phyloP scores from a whole-genome alignment of 2,329 filamentous ascomycete species.

The Talaromyces sp. region DNA sequence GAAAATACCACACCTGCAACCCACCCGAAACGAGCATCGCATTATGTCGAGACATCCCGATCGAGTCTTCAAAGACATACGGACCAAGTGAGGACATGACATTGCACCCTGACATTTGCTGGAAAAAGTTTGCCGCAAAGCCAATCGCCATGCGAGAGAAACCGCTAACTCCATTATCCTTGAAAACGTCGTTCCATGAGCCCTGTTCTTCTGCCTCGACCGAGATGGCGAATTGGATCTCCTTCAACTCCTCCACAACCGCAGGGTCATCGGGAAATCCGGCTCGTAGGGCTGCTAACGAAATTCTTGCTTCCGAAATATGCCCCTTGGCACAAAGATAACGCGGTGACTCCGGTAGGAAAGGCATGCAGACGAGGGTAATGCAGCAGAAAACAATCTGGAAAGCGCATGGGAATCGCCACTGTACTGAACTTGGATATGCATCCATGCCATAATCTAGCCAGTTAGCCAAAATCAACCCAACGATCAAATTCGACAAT shows the following conservation, averaged over 20 bases:
- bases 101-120: conserved; percentile 24
- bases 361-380: conserved; percentile 19
- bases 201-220: conserved; percentile 20
- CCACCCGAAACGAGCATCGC: conserved; percentile 32
- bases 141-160: conserved; percentile 19
- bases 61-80: conserved; percentile 47
- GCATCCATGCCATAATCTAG: conserved; percentile 31
- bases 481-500: conserved; percentile 20
- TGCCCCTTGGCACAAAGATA: conserved; percentile 26
- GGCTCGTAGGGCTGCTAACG: conserved; percentile 21
- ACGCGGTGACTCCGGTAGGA: conserved; percentile 29
- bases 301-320: conserved; percentile 17
- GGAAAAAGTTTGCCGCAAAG: conserved; percentile 21
- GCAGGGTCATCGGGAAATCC: conserved; percentile 10
- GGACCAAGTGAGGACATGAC: conserved; percentile 27
- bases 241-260: conserved; percentile 21
- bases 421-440: conserved; percentile 23
- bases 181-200: conserved; percentile 25
- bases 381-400: conserved; percentile 26
- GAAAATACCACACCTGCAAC: conserved; percentile 45
- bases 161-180: conserved; percentile 24
- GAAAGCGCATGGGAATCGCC: conserved; percentile 28
- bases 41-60: conserved; percentile 41
- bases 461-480: conserved; percentile 27
- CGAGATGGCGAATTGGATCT: conserved; percentile 23